A percentile compares a stretch with the other conserved stretches of the same genome.
phyloP scores from a whole-genome alignment of 1,284 basidiomycete species.

The Hypsizygus ulmarius region DNA sequence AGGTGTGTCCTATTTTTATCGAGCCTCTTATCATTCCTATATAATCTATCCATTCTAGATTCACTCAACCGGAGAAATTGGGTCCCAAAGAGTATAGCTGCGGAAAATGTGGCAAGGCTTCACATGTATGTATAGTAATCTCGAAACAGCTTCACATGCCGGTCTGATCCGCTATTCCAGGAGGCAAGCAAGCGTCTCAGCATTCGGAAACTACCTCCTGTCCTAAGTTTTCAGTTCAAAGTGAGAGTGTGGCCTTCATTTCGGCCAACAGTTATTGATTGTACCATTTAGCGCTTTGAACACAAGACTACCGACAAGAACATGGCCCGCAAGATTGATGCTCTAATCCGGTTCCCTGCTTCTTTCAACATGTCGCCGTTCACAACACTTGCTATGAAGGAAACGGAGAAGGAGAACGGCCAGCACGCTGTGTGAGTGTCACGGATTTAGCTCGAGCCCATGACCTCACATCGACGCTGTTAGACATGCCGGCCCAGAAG shows the following conservation, averaged over 20 bases:
- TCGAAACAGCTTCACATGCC: not conserved
- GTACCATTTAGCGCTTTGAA: slow-evolving; percentile 76
- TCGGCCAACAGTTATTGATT: not conserved
- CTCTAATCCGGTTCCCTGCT: slow-evolving; percentile 80
- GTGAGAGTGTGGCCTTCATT: slow-evolving; percentile 37
- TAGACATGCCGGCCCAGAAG: slow-evolving; percentile 55
- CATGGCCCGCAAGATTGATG: slow-evolving; percentile 82
- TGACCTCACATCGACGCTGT: slow-evolving; percentile 1
- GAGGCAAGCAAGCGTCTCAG: slow-evolving; percentile 83
- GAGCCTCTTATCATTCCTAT: slow-evolving; percentile 6
- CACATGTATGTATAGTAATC: slow-evolving; percentile 44
- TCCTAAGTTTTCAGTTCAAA: slow-evolving; percentile 95
- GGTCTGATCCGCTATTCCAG: slow-evolving; percentile 31
- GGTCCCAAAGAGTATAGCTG: slow-evolving; percentile 73
- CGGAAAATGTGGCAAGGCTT: slow-evolving; percentile 65
- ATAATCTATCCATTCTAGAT: slow-evolving; percentile 41
- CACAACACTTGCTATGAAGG: slow-evolving; percentile 62
- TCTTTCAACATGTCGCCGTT: slow-evolving; percentile 88
- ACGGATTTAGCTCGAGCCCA: not conserved
- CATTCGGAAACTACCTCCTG: slow-evolving; percentile 83
- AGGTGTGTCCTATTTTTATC: slow-evolving; percentile 41
- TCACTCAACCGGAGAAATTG: slow-evolving; percentile 74
- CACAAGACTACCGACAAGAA: slow-evolving; percentile 75
- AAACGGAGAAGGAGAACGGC: slow-evolving; percentile 43
- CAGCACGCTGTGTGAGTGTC: slow-evolving; percentile 33